Evolutionary conservation across 352 stramenopile genomes (phyloP).

Genomic region (Phytopythium chamaehyphon): DNA sequence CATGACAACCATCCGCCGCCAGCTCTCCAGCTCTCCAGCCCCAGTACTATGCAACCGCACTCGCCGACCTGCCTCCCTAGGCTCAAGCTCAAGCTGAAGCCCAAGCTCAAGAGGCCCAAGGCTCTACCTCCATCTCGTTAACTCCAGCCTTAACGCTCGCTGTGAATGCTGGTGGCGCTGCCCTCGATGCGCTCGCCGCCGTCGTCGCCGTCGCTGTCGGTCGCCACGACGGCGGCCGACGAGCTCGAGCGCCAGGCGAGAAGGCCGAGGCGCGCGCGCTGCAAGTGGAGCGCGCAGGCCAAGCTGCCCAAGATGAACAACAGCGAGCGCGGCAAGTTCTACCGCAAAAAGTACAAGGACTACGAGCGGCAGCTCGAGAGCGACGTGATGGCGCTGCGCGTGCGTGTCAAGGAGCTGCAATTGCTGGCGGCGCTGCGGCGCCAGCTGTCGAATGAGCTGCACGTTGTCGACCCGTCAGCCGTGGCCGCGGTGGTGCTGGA

Average conservation of each 20-base stretch:
- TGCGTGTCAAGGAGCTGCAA: conserved; percentile 35
- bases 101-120: too few species aligned
- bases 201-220: too few species aligned
- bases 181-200: too few species aligned
- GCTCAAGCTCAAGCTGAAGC: too few species aligned
- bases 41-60: too few species aligned
- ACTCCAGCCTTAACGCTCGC: too few species aligned
- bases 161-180: too few species aligned
- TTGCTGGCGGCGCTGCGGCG: conserved; percentile 30
- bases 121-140: too few species aligned
- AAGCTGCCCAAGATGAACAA: conserved; percentile 67
- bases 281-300: conserved; percentile 8
- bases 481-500: neutral
- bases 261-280: neutral
- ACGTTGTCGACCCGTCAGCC: neutral
- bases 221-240: neutral
- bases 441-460: conserved; percentile 9
- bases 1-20: too few species aligned
- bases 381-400: conserved; percentile 22
- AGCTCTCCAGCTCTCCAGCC: too few species aligned
- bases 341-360: conserved; percentile 53
- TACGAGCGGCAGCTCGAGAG: conserved; percentile 41
- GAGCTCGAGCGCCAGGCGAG: neutral
- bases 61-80: too few species aligned
- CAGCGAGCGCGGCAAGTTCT: conserved; percentile 65